Evolutionary conservation across 2,329 filamentous ascomycete genomes (phyloP).

Genomic region (Trichocomaceae sp.): DNA sequence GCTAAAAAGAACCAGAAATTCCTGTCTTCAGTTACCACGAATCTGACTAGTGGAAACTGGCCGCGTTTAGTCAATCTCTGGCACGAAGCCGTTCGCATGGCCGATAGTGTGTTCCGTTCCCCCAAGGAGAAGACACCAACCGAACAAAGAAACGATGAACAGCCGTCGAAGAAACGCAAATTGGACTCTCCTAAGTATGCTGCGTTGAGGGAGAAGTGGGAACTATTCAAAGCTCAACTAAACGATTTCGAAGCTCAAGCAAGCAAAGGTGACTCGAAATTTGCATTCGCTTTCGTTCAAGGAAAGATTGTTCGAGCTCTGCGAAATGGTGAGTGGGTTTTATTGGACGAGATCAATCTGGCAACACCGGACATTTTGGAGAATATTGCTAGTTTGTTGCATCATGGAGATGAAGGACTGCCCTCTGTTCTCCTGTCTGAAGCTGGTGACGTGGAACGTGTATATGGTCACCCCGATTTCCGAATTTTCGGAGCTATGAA

Average conservation of each 20-base stretch:
- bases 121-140: constrained; percentile 44
- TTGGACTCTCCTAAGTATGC: constrained; percentile 48
- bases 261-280: constrained; percentile 66
- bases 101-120: constrained; percentile 60
- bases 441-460: constrained; percentile 84
- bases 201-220: constrained; percentile 66
- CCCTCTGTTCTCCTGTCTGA: constrained; percentile 88
- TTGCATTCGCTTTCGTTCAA: constrained; percentile 93
- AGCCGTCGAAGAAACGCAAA: constrained; percentile 66
- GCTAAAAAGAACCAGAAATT: constrained; percentile 82
- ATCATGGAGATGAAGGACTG: constrained; percentile 60
- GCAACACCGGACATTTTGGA: constrained; percentile 92
- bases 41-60: constrained; percentile 78
- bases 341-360: constrained; percentile 95
- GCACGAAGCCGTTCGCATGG: constrained; percentile 84
- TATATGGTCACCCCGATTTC: constrained; percentile 85
- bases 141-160: constrained; percentile 42
- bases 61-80: constrained; percentile 76
- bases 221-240: constrained; percentile 66
- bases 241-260: constrained; percentile 71
- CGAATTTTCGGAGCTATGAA: constrained; percentile 99
- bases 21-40: constrained; percentile 71
- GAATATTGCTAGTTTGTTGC: constrained; percentile 80
- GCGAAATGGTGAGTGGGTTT: constrained; percentile 91
- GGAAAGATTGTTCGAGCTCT: constrained; percentile 95